These are phyloP conservation scores for Brassica balearica DNA, from an alignment of 441 rosid genomes.

Conservation along the genomic window DNA sequence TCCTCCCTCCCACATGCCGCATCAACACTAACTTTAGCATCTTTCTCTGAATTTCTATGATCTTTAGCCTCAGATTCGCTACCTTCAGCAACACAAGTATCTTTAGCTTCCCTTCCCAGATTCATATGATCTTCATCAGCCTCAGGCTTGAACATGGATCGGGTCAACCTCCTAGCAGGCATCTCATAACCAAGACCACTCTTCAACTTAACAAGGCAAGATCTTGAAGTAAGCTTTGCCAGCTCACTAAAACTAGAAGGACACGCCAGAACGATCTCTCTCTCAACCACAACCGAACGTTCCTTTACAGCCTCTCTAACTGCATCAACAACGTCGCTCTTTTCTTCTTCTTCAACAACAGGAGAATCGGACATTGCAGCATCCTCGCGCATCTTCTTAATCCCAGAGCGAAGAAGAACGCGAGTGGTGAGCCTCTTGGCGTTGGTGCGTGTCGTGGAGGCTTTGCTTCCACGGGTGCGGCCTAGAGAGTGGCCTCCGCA, in stretches of 20 bases:
- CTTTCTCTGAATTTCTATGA: no score
- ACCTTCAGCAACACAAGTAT: conserved; percentile 29
- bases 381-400: conserved; percentile 42
- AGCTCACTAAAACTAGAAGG: conserved; percentile 37
- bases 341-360: conserved; percentile 42
- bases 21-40: no score
- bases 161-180: conserved; percentile 74
- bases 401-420: conserved; percentile 18
- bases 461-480: conserved; percentile 69
- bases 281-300: neutral
- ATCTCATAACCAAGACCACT: conserved; percentile 37
- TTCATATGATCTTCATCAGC: conserved; percentile 25
- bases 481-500: conserved; percentile 62
- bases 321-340: conserved; percentile 46
- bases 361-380: conserved; percentile 31
- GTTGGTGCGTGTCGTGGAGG: neutral
- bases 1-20: conserved; percentile 19
- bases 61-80: conserved; percentile 18
- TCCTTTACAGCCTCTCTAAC: conserved; percentile 24
- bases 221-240: conserved; percentile 31
- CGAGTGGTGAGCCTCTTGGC: conserved; percentile 31
- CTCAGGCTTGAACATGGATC: conserved; percentile 59
- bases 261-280: conserved; percentile 20
- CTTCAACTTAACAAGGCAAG: conserved; percentile 37
- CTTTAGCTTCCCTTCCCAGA: conserved; percentile 28